Percentiles rank a stretch among this genome's conserved stretches.
Conservation (phyloP, 2,329 filamentous ascomycete genomes). For the Verticillium zaregamsianum region DNA sequence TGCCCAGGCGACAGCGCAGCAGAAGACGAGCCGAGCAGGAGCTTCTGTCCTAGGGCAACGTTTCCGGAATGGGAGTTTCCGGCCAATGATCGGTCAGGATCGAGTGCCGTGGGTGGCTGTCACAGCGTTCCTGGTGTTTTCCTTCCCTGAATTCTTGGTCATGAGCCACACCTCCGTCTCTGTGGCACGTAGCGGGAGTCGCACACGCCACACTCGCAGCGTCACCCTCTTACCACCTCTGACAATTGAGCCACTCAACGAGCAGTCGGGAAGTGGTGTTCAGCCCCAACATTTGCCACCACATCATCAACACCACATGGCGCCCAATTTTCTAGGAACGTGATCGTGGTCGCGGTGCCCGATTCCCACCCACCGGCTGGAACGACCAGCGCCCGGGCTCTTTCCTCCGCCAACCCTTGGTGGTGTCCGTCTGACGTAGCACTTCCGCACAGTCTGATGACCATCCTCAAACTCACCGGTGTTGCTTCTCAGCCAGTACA, state of each 20-base stretch:
- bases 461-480: background rate
- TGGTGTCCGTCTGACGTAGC: no score
- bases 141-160: background rate
- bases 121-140: no score
- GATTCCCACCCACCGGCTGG: no score
- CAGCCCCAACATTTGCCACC: no score
- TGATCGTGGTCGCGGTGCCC: no score
- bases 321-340: no score
- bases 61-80: background rate
- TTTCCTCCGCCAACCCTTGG: no score
- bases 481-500: background rate
- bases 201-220: background rate
- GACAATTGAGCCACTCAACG: background rate
- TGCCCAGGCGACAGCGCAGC: no score
- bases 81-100: background rate
- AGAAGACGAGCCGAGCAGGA: no score
- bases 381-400: no score
- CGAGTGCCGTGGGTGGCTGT: background rate
- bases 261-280: no score
- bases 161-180: background rate
- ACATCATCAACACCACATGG: no score
- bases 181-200: background rate
- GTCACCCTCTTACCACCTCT: background rate
- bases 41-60: background rate
- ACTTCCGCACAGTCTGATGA: background rate